Percentiles rank a stretch among this genome's conserved stretches.
Conservation (phyloP, 1,284 basidiomycete genomes). For the Ustilago tritici region DNA sequence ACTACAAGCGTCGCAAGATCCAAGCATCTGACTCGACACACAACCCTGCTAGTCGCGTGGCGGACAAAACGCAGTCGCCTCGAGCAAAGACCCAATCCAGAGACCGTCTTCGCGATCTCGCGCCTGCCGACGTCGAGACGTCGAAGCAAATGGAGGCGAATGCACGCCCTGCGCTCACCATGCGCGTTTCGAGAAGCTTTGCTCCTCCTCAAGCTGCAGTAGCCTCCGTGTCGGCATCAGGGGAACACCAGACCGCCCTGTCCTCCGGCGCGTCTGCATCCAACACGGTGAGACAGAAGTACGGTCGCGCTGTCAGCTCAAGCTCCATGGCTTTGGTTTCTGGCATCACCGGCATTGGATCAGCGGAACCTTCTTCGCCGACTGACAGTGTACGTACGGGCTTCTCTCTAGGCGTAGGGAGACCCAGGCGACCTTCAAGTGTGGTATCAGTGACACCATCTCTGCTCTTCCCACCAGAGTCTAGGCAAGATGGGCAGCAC, state of each 20-base stretch:
- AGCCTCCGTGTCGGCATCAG: slow-evolving; percentile 19
- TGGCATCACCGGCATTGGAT: neutral
- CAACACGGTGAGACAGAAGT: slow-evolving; percentile 17
- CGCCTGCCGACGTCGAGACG: slow-evolving; percentile 34
- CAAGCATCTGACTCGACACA: neutral
- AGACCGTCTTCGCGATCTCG: slow-evolving; percentile 22
- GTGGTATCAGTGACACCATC: slow-evolving; percentile 42
- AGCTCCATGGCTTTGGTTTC: slow-evolving; percentile 5
- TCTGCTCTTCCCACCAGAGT: slow-evolving; percentile 25
- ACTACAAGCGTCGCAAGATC: slow-evolving; percentile 6
- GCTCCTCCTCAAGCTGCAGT: slow-evolving; percentile 26
- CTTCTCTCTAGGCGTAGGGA: slow-evolving; percentile 14
- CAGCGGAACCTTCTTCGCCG: slow-evolving; percentile 21
- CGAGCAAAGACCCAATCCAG: neutral
- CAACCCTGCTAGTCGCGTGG: neutral
- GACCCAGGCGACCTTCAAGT: slow-evolving; percentile 39
- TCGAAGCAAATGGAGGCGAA: slow-evolving; percentile 17
- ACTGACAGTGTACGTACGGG: slow-evolving; percentile 25
- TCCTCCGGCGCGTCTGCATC: slow-evolving; percentile 2
- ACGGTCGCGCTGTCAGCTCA: slow-evolving; percentile 23
- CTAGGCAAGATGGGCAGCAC: neutral
- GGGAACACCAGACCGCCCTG: slow-evolving; percentile 12
- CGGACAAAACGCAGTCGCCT: neutral
- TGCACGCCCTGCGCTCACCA: slow-evolving; percentile 21
- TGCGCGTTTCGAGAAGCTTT: slow-evolving; percentile 20